These are phyloP conservation scores for Colletotrichum acutatum DNA, from an alignment of 2,329 filamentous ascomycete species.

Conservation along the genomic window DNA sequence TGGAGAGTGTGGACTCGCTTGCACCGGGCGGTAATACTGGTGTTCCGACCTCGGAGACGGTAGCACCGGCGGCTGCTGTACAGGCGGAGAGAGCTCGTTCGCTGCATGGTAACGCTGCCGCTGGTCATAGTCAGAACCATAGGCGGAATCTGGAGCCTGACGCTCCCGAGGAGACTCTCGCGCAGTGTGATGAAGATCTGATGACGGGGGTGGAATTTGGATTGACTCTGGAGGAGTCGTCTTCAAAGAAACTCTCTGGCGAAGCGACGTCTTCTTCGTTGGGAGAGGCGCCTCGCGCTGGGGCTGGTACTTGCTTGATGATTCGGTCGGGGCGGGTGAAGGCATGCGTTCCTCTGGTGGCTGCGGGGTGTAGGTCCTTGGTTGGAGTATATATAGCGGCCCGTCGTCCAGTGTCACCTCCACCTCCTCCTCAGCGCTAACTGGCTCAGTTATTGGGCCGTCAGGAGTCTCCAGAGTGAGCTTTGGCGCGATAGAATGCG, in stretches of 20 bases:
- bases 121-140: conserved; percentile 59
- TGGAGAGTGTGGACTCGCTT: conserved; percentile 72
- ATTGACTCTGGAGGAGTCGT: conserved; percentile 64
- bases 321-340: conserved; percentile 54
- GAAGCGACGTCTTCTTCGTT: conserved; percentile 55
- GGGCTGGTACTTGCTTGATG: conserved; percentile 33
- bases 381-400: conserved; percentile 64
- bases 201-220: conserved; percentile 58
- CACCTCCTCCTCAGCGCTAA: conserved; percentile 18
- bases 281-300: conserved; percentile 41
- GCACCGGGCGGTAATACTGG: conserved; percentile 71
- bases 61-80: conserved; percentile 51
- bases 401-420: conserved; percentile 46
- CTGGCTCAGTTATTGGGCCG: conserved; percentile 4
- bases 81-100: conserved; percentile 50
- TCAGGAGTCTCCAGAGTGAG: conserved; percentile 30
- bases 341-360: conserved; percentile 56
- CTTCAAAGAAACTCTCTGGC: conserved; percentile 65
- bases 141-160: conserved; percentile 56
- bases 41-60: conserved; percentile 63
- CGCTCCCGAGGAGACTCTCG: conserved; percentile 18
- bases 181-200: conserved; percentile 47
- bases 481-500: conserved; percentile 20
- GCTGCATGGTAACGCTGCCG: conserved; percentile 38
- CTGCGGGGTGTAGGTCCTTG: conserved; percentile 66